A percentile compares a stretch with the other conserved stretches of the same genome.
These are phyloP conservation scores for Rehmannia glutinosa DNA, from an alignment of 257 asterid genomes.

Conservation along the genomic window DNA sequence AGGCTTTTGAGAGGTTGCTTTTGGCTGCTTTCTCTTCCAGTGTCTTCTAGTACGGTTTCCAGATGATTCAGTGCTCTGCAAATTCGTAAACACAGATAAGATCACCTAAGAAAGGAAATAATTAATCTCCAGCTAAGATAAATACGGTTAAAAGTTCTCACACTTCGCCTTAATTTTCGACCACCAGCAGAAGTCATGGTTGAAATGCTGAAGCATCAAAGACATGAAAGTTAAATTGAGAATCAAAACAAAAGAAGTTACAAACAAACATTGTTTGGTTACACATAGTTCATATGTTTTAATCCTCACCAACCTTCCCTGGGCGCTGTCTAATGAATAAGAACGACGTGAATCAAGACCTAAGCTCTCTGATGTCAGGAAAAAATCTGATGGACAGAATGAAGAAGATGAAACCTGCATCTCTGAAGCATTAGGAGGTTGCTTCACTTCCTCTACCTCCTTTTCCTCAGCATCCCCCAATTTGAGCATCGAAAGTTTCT, in stretches of 20 bases:
- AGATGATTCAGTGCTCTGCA: conserved; percentile 73
- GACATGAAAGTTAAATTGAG: conserved; percentile 20
- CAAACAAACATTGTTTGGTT: neutral
- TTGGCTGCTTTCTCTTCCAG: conserved; percentile 58
- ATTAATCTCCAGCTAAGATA: neutral
- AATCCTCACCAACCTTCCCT: conserved; percentile 57
- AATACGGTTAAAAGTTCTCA: conserved; percentile 33
- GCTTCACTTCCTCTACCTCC: conserved; percentile 36
- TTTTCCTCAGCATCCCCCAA: conserved; percentile 37
- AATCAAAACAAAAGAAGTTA: conserved; percentile 8
- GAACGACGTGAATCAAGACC: conserved; percentile 61
- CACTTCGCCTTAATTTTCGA: conserved; percentile 57
- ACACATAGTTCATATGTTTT: neutral
- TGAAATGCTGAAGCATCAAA: conserved; percentile 45
- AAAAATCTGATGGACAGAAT: conserved; percentile 68
- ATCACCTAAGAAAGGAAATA: conserved; percentile 2
- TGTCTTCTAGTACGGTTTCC: conserved; percentile 45
- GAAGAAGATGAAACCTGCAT: conserved; percentile 45
- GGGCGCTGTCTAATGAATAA: conserved; percentile 68
- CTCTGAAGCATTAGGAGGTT: conserved; percentile 31
- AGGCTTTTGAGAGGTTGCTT: conserved; percentile 75
- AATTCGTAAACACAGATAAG: conserved; percentile 10
- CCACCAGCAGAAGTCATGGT: conserved; percentile 49
- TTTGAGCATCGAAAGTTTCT: conserved; percentile 52
- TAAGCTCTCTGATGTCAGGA: conserved; percentile 81